These are phyloP conservation scores for Rhizoctonia solani DNA, from an alignment of 1,284 basidiomycete species.

Conservation along the genomic window DNA sequence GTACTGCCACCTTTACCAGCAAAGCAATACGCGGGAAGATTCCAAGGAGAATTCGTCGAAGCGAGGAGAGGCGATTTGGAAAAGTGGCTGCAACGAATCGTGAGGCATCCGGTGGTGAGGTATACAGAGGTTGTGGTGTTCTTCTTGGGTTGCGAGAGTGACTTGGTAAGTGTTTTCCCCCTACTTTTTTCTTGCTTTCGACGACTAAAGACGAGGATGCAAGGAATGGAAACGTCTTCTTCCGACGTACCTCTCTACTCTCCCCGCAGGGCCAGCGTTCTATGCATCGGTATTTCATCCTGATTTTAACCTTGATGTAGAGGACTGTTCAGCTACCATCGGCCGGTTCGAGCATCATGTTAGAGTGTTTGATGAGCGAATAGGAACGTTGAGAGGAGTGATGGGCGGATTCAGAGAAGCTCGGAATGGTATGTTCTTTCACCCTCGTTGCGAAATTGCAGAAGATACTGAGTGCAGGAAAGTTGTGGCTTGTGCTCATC, in stretches of 20 bases:
- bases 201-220: background rate
- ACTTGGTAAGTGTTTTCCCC: constrained; percentile 55
- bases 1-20: constrained; percentile 80
- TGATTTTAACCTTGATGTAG: constrained; percentile 76
- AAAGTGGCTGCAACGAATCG: constrained; percentile 70
- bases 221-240: constrained; percentile 74
- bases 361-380: constrained; percentile 64
- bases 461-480: too few relatives aligned
- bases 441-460: constrained; percentile 5
- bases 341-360: constrained; percentile 68
- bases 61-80: constrained; percentile 78
- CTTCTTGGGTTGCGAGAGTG: constrained; percentile 75
- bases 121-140: constrained; percentile 81
- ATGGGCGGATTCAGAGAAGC: constrained; percentile 67
- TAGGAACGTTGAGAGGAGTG: constrained; percentile 65
- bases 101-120: constrained; percentile 76
- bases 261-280: constrained; percentile 68
- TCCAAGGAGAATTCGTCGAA: constrained; percentile 80
- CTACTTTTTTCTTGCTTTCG: background rate
- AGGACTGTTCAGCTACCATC: constrained; percentile 62
- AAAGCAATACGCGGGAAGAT: constrained; percentile 79
- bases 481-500: constrained; percentile 77
- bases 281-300: constrained; percentile 83
- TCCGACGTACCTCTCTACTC: constrained; percentile 58
- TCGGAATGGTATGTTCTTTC: constrained; percentile 59